phyloP scores from a whole-genome alignment of 805 yeast species.

The Cyberlindnera euphorbiae region DNA sequence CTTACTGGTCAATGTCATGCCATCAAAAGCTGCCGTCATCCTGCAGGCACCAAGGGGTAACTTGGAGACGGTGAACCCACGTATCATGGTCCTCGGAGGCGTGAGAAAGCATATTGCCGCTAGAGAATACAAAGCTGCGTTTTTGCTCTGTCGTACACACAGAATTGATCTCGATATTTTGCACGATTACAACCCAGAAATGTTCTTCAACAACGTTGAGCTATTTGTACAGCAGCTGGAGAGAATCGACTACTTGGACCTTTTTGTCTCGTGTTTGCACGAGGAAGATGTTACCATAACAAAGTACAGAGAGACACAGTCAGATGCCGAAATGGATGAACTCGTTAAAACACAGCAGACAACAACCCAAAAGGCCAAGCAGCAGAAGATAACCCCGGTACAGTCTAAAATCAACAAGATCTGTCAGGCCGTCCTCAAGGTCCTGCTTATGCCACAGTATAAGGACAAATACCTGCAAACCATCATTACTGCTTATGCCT shows the following conservation, averaged over 20 bases:
- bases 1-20: constrained; percentile 71
- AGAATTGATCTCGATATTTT: constrained; percentile 86
- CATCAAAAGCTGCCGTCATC: constrained; percentile 75
- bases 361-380: constrained; percentile 27
- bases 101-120: constrained; percentile 66
- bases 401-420: constrained; percentile 68
- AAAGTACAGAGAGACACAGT: constrained; percentile 71
- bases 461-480: constrained; percentile 63
- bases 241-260: constrained; percentile 71
- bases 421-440: constrained; percentile 63
- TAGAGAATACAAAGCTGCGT: constrained; percentile 65
- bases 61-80: constrained; percentile 87
- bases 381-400: constrained; percentile 32
- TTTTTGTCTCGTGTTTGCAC: constrained; percentile 79
- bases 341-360: constrained; percentile 27
- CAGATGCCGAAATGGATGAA: constrained; percentile 28
- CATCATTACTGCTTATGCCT: constrained; percentile 85
- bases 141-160: constrained; percentile 79
- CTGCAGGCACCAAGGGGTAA: constrained; percentile 96
- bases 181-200: constrained; percentile 78
- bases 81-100: constrained; percentile 84
- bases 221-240: constrained; percentile 66
- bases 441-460: constrained; percentile 47
- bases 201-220: constrained; percentile 60
- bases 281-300: constrained; percentile 83